Evolutionary conservation across 192 early-diverging fungal genomes (phyloP).

Genomic region (Backusella sp.): DNA sequence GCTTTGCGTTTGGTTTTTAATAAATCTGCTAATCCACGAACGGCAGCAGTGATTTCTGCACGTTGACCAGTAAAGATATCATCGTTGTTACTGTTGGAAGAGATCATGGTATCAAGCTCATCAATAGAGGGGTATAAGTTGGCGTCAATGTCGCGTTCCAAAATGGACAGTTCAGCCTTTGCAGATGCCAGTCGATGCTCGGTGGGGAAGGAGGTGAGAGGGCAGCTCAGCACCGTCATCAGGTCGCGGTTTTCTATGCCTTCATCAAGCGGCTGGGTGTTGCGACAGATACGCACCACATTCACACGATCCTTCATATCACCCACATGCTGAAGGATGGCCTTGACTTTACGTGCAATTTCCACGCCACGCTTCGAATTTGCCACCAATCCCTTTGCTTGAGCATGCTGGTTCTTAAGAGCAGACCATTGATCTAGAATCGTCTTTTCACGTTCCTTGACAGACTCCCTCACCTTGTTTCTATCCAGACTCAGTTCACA

Average conservation of each 20-base stretch:
- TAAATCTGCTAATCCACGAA: slow-evolving; percentile 29
- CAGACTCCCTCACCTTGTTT: slow-evolving; percentile 6
- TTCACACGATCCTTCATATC: slow-evolving; percentile 23
- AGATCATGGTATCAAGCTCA: slow-evolving; percentile 35
- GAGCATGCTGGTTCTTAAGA: slow-evolving; percentile 20
- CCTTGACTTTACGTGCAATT: slow-evolving; percentile 32
- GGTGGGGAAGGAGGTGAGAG: slow-evolving; percentile 24
- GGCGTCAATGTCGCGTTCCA: slow-evolving; percentile 33
- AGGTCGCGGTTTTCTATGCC: slow-evolving; percentile 6
- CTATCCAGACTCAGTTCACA: slow-evolving; percentile 9
- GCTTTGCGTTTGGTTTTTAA: slow-evolving; percentile 38
- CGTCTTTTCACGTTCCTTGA: slow-evolving; percentile 21
- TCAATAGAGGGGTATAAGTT: slow-evolving; percentile 31
- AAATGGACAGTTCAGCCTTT: slow-evolving; percentile 23
- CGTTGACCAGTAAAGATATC: slow-evolving; percentile 35
- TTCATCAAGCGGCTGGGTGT: not conserved
- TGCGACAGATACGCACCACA: slow-evolving; percentile 13
- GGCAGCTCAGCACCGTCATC: slow-evolving; percentile 25
- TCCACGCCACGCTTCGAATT: slow-evolving; percentile 8
- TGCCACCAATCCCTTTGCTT: slow-evolving; percentile 22
- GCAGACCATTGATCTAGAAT: slow-evolving; percentile 36
- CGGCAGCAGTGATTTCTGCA: slow-evolving; percentile 33
- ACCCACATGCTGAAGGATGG: slow-evolving; percentile 24
- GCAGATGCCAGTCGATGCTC: slow-evolving; percentile 26
- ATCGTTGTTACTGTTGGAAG: slow-evolving; percentile 12